These are phyloP conservation scores for Chlamydomonas sp. DNA, from an alignment of 139 green algal genomes.

Conservation along the genomic window DNA sequence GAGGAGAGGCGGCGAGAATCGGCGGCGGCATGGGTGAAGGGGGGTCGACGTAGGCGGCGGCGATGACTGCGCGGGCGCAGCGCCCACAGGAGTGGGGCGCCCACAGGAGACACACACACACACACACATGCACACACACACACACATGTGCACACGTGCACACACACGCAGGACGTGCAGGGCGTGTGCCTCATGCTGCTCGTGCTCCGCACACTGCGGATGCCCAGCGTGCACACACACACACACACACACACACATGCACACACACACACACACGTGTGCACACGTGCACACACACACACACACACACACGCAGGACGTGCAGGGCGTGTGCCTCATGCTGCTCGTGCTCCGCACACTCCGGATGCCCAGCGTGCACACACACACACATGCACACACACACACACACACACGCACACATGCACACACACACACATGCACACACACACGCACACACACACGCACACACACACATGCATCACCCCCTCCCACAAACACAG, in stretches of 20 bases:
- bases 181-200: not conserved
- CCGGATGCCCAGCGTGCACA: constrained; percentile 10
- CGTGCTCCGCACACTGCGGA: not conserved
- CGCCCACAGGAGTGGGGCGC: too few species aligned
- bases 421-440: too few species aligned
- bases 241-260: constrained; percentile 1
- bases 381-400: constrained; percentile 1
- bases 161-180: not conserved
- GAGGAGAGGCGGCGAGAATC: too few species aligned
- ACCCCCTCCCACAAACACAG: not conserved
- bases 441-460: constrained; percentile 8
- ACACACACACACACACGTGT: not conserved
- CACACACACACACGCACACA: too few species aligned
- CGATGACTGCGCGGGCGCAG: too few species aligned
- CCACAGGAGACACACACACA: too few species aligned
- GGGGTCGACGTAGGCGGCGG: too few species aligned
- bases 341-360: too few species aligned
- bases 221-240: not conserved
- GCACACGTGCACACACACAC: not conserved
- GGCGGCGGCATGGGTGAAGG: too few species aligned
- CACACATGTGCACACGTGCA: too few species aligned
- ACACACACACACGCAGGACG: not conserved
- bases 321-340: too few species aligned
- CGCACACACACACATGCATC: constrained; percentile 12
- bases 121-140: not conserved